These are phyloP conservation scores for Ottelia alismoides DNA, from an alignment of 106 monocot species.

Conservation along the genomic window DNA sequence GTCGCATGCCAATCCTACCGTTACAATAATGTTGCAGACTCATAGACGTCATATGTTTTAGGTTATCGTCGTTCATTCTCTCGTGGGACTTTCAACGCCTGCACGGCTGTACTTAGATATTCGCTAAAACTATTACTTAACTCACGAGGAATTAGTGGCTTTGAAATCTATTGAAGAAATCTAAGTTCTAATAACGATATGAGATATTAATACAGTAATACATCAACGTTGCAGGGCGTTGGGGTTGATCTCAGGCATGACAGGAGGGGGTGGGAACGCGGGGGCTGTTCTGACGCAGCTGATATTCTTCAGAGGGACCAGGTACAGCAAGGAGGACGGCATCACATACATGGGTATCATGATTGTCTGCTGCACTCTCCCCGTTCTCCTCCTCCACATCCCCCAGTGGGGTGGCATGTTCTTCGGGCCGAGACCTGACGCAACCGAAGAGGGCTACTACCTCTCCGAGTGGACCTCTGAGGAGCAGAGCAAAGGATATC, in stretches of 20 bases:
- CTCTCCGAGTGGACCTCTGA: slow-evolving; percentile 38
- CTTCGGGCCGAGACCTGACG: slow-evolving; percentile 12
- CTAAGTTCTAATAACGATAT: too few relatives aligned
- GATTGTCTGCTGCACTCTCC: slow-evolving; percentile 35
- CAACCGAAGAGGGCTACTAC: slow-evolving; percentile 34
- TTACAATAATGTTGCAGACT: too few relatives aligned
- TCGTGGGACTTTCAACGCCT: too few relatives aligned
- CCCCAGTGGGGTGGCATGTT: slow-evolving; percentile 43
- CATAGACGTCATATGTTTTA: too few relatives aligned
- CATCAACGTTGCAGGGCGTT: slow-evolving; percentile 30
- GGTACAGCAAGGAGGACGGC: slow-evolving; percentile 20
- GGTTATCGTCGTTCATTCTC: too few relatives aligned
- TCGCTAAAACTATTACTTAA: too few relatives aligned
- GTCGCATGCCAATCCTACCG: too few relatives aligned
- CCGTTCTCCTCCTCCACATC: slow-evolving; percentile 27
- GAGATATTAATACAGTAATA: too few relatives aligned
- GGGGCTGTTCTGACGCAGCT: slow-evolving; percentile 65
- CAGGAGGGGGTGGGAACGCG: slow-evolving; percentile 42
- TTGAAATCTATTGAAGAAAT: too few relatives aligned
- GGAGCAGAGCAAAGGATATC: slow-evolving; percentile 39
- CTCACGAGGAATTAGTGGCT: too few relatives aligned
- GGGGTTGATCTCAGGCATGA: slow-evolving; percentile 23
- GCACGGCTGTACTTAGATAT: too few relatives aligned
- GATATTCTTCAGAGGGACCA: slow-evolving; percentile 48
- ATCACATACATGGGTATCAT: slow-evolving; percentile 41